These are phyloP conservation scores for Cucumis cinereus DNA, from an alignment of 306 rosid species.

Conservation along the genomic window DNA sequence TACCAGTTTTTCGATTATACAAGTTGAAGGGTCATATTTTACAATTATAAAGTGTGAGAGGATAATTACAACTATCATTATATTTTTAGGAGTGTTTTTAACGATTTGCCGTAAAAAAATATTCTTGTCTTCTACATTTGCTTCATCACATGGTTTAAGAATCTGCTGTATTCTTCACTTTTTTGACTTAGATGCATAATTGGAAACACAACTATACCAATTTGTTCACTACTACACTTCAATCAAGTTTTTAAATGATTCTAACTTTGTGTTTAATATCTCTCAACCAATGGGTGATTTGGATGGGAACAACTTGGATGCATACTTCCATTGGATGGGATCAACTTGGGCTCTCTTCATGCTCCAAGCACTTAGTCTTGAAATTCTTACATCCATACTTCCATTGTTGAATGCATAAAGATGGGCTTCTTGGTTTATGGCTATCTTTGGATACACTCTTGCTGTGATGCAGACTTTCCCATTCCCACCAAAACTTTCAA, in stretches of 20 bases:
- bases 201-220: not conserved
- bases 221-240: not conserved
- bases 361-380: constrained; percentile 49
- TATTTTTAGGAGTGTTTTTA: no score
- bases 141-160: not conserved
- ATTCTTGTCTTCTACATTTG: not conserved
- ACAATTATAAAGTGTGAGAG: no score
- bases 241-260: not conserved
- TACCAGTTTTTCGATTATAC: no score
- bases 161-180: not conserved
- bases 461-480: constrained; percentile 50
- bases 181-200: not conserved
- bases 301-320: constrained; percentile 5
- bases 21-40: not conserved
- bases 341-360: constrained; percentile 35
- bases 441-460: constrained; percentile 56
- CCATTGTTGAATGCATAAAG: constrained; percentile 55
- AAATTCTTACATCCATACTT: constrained; percentile 19
- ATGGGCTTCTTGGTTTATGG: constrained; percentile 32
- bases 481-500: constrained; percentile 62
- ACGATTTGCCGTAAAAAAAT: not conserved
- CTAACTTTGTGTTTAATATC: not conserved
- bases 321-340: no score
- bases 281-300: not conserved
- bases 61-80: no score